Conservation (phyloP, 2,329 filamentous ascomycete species). For the Fusarium sp. region DNA sequence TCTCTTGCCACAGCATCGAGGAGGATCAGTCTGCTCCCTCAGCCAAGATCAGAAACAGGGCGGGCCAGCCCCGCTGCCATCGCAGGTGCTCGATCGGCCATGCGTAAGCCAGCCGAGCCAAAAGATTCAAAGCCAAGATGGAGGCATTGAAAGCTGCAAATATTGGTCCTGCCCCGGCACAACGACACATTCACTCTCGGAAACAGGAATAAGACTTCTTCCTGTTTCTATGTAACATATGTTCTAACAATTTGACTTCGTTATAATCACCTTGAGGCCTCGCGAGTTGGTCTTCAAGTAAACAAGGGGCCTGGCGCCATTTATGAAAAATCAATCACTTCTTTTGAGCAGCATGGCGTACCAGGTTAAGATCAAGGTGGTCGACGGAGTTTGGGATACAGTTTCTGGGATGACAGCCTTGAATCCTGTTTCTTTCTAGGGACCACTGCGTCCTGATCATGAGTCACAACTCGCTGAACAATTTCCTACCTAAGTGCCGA, state of each 20-base stretch:
- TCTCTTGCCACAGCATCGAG: slow-evolving; percentile 65
- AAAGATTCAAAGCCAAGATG: slow-evolving; percentile 64
- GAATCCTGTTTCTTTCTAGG: slow-evolving; percentile 36
- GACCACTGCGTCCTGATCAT: slow-evolving; percentile 24
- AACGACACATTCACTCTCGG: slow-evolving; percentile 30
- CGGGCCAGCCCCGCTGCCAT: slow-evolving; percentile 63
- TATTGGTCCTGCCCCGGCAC: neutral
- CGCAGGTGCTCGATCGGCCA: slow-evolving; percentile 57
- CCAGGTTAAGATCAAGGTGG: slow-evolving; percentile 38
- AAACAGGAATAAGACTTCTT: slow-evolving; percentile 27
- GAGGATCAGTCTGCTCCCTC: slow-evolving; percentile 67
- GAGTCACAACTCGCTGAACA: slow-evolving; percentile 24
- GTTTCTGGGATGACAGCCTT: slow-evolving; percentile 30
- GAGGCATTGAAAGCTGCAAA: slow-evolving; percentile 53
- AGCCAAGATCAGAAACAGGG: slow-evolving; percentile 59
- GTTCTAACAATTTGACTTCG: slow-evolving; percentile 41
- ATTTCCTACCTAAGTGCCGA: slow-evolving; percentile 32
- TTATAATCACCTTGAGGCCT: slow-evolving; percentile 20
- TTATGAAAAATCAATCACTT: slow-evolving; percentile 41
- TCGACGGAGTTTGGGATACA: slow-evolving; percentile 44
- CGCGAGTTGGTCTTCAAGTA: slow-evolving; percentile 14
- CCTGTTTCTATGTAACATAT: slow-evolving; percentile 40
- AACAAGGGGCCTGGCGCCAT: slow-evolving; percentile 40
- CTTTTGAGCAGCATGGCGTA: slow-evolving; percentile 48
- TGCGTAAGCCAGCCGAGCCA: slow-evolving; percentile 51